These are phyloP conservation scores for Fusarium marasasianum DNA, from an alignment of 2,329 filamentous ascomycete species.

Conservation along the genomic window DNA sequence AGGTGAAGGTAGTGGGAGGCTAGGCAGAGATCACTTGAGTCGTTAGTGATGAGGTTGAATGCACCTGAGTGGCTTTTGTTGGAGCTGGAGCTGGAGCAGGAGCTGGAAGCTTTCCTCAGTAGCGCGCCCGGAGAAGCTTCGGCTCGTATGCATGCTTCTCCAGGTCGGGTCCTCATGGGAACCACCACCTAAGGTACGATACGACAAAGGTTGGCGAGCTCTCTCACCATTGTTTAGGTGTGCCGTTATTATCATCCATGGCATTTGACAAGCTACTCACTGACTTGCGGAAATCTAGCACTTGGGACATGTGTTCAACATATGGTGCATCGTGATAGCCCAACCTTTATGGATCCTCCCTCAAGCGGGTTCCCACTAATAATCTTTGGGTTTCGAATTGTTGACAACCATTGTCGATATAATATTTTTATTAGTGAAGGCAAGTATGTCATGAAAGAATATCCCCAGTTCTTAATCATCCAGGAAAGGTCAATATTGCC, in stretches of 20 bases:
- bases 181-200: not conserved
- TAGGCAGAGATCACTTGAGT: not conserved
- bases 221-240: not conserved
- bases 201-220: not conserved
- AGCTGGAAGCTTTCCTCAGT: not conserved
- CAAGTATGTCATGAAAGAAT: not conserved
- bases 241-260: not conserved
- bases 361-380: not conserved
- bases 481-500: not conserved
- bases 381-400: not conserved
- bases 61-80: not conserved
- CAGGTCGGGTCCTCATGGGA: not conserved
- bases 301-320: not conserved
- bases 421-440: not conserved
- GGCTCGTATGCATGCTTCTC: slow-evolving; percentile 7
- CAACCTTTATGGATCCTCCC: not conserved
- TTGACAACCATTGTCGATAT: not conserved
- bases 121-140: slow-evolving; percentile 31
- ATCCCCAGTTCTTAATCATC: not conserved
- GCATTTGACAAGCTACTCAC: not conserved
- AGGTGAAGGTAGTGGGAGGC: not conserved
- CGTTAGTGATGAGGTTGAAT: not conserved
- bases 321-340: not conserved
- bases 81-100: not conserved
- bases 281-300: not conserved